These are phyloP conservation scores for Inga laurina DNA, from an alignment of 306 rosid genomes.

Conservation along the genomic window DNA sequence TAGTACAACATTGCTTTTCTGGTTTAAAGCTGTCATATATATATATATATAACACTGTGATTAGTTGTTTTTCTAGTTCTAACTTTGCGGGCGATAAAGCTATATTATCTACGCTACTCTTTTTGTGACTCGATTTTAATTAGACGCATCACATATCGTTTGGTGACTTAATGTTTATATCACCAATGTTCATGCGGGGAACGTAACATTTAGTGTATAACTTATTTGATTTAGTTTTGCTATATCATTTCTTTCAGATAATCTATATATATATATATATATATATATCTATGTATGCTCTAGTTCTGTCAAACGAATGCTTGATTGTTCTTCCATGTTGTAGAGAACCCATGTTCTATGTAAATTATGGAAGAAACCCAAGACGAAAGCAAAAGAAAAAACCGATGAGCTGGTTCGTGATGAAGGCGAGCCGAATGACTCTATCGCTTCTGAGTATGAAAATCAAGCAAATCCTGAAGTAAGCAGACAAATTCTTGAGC, in stretches of 20 bases:
- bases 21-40: background rate
- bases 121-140: too few species aligned
- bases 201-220: too few species aligned
- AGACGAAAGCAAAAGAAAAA: constrained; percentile 18
- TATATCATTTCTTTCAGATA: too few species aligned
- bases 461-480: constrained; percentile 25
- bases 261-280: too few species aligned
- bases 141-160: background rate
- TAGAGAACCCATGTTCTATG: constrained; percentile 47
- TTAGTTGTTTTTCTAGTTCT: background rate
- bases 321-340: background rate
- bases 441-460: constrained; percentile 5
- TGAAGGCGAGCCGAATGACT: constrained; percentile 20
- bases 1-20: too few species aligned
- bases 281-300: too few species aligned
- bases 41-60: background rate
- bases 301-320: background rate
- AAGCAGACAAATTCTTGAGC: constrained; percentile 26
- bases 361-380: constrained; percentile 36
- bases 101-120: background rate
- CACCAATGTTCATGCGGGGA: too few species aligned
- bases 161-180: background rate
- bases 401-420: background rate
- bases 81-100: background rate
- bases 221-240: too few species aligned